These are phyloP conservation scores for Huntiella bhutanensis DNA, from an alignment of 2,329 filamentous ascomycete species.

Conservation along the genomic window DNA sequence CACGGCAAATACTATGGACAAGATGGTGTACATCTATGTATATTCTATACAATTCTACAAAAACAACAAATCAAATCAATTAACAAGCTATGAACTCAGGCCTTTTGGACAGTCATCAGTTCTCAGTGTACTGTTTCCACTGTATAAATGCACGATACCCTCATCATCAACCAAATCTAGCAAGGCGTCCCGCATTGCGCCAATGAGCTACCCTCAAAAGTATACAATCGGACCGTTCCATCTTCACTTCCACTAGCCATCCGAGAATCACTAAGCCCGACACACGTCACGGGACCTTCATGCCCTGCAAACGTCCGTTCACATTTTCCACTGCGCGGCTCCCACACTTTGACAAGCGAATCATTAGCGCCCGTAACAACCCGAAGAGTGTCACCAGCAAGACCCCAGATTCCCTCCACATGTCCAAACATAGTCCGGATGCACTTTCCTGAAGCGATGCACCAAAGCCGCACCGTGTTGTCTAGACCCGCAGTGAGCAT, in stretches of 20 bases:
- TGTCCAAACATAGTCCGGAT: constrained; percentile 92
- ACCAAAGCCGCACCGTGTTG: constrained; percentile 82
- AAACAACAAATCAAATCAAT: too few relatives aligned
- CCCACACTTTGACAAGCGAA: constrained; percentile 86
- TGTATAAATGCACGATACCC: background rate
- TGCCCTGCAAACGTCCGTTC: constrained; percentile 87
- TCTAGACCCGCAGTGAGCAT: constrained; percentile 88
- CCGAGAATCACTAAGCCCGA: constrained; percentile 72
- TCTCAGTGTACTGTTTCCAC: constrained; percentile 1
- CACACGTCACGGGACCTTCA: constrained; percentile 77
- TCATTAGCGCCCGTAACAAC: constrained; percentile 84
- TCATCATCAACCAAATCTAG: background rate
- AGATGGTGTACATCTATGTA: too few relatives aligned
- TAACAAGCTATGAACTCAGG: too few relatives aligned
- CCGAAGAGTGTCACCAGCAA: constrained; percentile 73
- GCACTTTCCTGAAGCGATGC: constrained; percentile 62
- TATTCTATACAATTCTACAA: too few relatives aligned
- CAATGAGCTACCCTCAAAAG: constrained; percentile 38
- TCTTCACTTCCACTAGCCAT: constrained; percentile 90
- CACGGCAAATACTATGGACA: too few relatives aligned
- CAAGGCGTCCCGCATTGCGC: constrained; percentile 32
- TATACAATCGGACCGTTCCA: constrained; percentile 72
- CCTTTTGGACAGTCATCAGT: background rate
- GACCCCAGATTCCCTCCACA: constrained; percentile 85
- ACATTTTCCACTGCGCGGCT: constrained; percentile 75